Conservation (phyloP, 1,284 basidiomycete species). For the Ustilago sp. region DNA sequence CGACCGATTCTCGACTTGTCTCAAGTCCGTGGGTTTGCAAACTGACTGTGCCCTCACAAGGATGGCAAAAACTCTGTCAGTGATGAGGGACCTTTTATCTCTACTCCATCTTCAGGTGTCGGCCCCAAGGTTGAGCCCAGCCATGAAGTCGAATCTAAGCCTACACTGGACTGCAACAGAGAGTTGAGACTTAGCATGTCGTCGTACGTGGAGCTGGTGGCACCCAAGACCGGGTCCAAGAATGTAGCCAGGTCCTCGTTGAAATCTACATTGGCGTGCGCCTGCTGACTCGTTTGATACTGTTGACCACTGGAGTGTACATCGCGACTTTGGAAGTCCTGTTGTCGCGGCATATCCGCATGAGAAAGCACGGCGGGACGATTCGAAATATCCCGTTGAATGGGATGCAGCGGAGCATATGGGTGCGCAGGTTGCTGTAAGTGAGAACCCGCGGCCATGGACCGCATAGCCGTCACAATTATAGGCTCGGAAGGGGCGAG, state of each 20-base stretch:
- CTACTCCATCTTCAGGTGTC: background rate
- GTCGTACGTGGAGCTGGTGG: constrained; percentile 1
- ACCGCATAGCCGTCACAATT: constrained; percentile 19
- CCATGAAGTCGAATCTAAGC: constrained; percentile 29
- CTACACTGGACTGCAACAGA: constrained; percentile 27
- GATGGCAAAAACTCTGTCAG: background rate
- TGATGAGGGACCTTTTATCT: background rate
- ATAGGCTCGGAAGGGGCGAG: constrained; percentile 4
- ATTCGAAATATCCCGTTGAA: background rate
- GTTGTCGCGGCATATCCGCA: background rate
- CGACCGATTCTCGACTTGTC: background rate
- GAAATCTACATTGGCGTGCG: background rate
- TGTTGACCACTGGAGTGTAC: background rate
- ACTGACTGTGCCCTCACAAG: background rate
- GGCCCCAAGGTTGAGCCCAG: constrained; percentile 10
- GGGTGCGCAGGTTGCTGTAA: background rate
- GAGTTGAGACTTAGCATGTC: constrained; percentile 23
- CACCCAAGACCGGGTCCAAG: background rate
- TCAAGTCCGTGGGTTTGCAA: background rate
- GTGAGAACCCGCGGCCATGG: background rate
- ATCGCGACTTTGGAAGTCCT: background rate
- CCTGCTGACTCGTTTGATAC: background rate
- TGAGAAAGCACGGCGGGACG: background rate
- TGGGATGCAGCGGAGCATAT: background rate
- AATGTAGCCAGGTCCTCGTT: background rate